Evolutionary conservation across 192 early-diverging fungal species (phyloP), one percentile per base, ranked within the genome.

Genomic region (Umbelopsis sp.): DNA sequence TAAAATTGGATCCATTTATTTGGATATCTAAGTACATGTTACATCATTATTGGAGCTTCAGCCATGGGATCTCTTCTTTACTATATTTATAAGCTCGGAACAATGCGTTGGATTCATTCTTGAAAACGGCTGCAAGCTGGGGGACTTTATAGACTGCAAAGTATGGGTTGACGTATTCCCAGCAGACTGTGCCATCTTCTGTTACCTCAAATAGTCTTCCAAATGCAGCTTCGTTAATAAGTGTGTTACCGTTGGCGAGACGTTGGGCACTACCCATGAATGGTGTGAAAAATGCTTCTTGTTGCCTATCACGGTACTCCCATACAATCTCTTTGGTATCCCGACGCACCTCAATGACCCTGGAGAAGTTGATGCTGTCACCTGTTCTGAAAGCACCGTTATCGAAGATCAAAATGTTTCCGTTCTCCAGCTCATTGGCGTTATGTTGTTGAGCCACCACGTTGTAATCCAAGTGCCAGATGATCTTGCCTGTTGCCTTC

Each of bases 21-120:
- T 30, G 27, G 1, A 30, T 30, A 10, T 41, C 37, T 41, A 41
- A 10, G 37, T 41, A 41, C 37, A 13, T 61, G 18, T 61, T 61
- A 30, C 18, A 61, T n/a, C 0, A 18, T 69, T 15, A 48, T n/a
- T 25, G 13, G n/a, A 23, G 18, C 0, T 35, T 2, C 9, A 30
- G 47, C 48, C 65, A 66, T 12, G 65, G 65, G 10, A 66, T 23
- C 16, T 66, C 27, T 11, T 66, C 35, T 35, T 45, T 45, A 8
- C 27, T 66, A 25, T 66, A 66, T 35, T 66, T 66, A 35, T 66
- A 66, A 16, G 65, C 65, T 21, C 65, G 65, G 65, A 66, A 66
- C 27, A 66, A 35, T 37, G 65, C 65, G n/a, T 66, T 66, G n/a
- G 27, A 35, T 23, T 66, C 65, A 45, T 66, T 66, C 4, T 23